phyloP scores from a whole-genome alignment of 2,329 filamentous ascomycete genomes.

The Phaeosphaeria sp. region DNA sequence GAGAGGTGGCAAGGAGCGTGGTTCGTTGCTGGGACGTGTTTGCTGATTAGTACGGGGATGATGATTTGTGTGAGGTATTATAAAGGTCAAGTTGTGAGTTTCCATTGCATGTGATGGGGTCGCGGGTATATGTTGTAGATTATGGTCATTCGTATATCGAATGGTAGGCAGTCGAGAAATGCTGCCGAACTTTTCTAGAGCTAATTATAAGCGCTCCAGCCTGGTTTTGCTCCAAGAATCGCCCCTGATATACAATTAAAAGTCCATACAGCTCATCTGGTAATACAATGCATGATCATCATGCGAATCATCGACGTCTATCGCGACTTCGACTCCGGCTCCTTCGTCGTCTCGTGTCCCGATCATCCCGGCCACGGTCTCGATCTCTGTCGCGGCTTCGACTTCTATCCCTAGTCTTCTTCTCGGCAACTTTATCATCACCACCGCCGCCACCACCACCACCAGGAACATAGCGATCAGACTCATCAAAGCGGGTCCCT shows the following conservation, averaged over 20 bases:
- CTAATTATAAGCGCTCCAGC: background rate
- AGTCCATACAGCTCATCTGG: background rate
- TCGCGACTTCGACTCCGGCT: constrained; percentile 29
- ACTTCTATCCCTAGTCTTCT: constrained; percentile 37
- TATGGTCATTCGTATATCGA: background rate
- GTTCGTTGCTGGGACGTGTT: no score
- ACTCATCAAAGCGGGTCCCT: constrained; percentile 34
- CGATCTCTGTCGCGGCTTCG: constrained; percentile 23
- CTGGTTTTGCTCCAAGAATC: background rate
- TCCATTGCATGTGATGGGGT: no score
- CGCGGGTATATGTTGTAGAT: background rate
- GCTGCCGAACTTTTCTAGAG: background rate
- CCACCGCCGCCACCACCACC: constrained; percentile 16
- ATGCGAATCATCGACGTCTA: constrained; percentile 16
- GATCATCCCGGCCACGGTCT: constrained; percentile 16
- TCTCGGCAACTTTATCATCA: constrained; percentile 25
- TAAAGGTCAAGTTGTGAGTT: no score
- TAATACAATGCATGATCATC: background rate
- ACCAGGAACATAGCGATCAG: constrained; percentile 42
- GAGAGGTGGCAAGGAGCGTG: no score
- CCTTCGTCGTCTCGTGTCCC: constrained; percentile 23
- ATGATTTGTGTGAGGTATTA: no score
- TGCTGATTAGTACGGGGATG: no score
- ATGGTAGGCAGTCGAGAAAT: background rate
- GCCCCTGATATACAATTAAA: background rate